Percentiles rank a stretch among this genome's conserved stretches.
phyloP scores from a whole-genome alignment of 305 asterid genomes.

The Solanum hybrid region DNA sequence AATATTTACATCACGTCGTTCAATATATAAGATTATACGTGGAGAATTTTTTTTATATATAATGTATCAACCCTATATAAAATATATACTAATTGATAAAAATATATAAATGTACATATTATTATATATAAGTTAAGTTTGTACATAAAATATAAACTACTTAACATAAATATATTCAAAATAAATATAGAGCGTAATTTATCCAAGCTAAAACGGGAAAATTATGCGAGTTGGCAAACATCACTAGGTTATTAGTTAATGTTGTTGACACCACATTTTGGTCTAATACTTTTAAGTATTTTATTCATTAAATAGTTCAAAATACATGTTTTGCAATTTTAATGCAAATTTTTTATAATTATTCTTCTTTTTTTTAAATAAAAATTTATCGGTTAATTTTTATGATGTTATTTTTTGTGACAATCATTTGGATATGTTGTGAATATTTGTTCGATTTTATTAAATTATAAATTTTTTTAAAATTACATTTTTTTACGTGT shows the following conservation, averaged over 20 bases:
- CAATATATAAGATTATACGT: neutral
- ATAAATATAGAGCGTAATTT: no score
- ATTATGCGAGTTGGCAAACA: no score
- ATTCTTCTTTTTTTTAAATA: no score
- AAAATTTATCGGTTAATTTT: neutral
- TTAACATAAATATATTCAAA: no score
- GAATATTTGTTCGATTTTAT: neutral
- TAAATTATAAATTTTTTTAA: no score
- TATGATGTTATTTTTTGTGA: neutral
- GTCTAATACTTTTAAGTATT: neutral
- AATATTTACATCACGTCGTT: no score
- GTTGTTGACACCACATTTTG: neutral
- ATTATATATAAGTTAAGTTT: neutral
- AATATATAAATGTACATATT: no score
- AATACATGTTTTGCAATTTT: no score
- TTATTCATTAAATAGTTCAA: neutral
- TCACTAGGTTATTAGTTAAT: no score
- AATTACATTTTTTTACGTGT: neutral
- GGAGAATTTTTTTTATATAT: neutral
- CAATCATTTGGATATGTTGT: neutral
- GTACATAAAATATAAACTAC: neutral
- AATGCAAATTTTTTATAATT: neutral
- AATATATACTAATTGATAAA: no score
- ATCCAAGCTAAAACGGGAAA: no score
- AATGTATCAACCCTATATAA: neutral